Evolutionary conservation across 306 rosid species (phyloP).

Genomic region (Myrica gale): DNA sequence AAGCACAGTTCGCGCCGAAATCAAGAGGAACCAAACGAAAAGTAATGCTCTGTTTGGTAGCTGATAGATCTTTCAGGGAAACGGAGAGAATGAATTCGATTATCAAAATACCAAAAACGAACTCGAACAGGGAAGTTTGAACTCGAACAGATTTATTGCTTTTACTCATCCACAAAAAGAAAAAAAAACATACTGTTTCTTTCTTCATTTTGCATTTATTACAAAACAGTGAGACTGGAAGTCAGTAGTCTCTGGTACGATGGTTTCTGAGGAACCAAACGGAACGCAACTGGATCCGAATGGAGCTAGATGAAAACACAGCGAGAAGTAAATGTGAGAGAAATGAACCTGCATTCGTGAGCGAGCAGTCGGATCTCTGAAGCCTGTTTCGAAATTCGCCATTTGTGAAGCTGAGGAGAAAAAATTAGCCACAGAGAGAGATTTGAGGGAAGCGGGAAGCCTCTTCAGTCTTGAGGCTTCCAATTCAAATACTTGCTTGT

Average conservation of each 20-base stretch:
- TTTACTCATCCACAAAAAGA: background rate
- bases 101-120: no score
- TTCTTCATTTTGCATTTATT: background rate
- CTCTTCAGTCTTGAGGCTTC: background rate
- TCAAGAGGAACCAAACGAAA: background rate
- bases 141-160: background rate
- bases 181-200: no score
- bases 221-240: background rate
- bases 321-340: background rate
- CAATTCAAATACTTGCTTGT: background rate
- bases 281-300: background rate
- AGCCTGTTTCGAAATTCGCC: slow-evolving; percentile 11
- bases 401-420: slow-evolving; percentile 16
- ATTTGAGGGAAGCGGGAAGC: slow-evolving; percentile 5
- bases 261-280: slow-evolving; percentile 4
- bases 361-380: background rate
- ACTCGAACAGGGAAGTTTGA: background rate
- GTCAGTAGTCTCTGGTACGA: background rate
- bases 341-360: slow-evolving; percentile 6
- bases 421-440: background rate
- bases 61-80: background rate
- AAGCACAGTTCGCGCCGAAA: background rate
- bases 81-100: background rate
- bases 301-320: background rate
- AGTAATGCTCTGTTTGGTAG: background rate